Base-by-base conservation (phyloP, 352 stramenopile species). In the Peronospora destructor region DNA sequence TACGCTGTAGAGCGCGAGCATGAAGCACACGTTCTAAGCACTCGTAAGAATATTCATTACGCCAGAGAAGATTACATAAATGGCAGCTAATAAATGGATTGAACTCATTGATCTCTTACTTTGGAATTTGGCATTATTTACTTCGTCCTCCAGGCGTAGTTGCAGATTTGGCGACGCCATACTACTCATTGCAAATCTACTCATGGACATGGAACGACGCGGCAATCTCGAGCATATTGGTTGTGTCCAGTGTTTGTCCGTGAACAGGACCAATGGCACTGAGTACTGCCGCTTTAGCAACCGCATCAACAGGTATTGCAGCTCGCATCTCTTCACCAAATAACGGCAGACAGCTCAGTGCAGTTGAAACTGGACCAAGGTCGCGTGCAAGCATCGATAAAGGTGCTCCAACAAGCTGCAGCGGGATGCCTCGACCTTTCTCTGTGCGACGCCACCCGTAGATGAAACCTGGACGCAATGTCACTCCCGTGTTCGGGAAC, bases 391-490 rank as follows among this genome's bases (percentile, higher is more conserved):
- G 42, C 41, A 87, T 61, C 28, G 64, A 73, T 34, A 95, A 78
- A 3, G 87, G 87, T 3, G 58, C 68, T 9, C 87, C 87, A 16
- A 81, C 52, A 16, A 89, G 51, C 26, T 95, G 84, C 45, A 95
- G 56, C 29, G 87, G 85, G 51, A 88, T 54, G 32, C 73, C 76
- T 59, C 48, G 50, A 56, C 65, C 75, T 36, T 81, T 79, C 17
- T 77, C 77, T 7, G 78, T 68, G 37, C 73, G 78, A 30, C 85
- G 71, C 58, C 68, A 72, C 16, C 87, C 87, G 49, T 95, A 96
- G 40, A 96, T 92, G 66, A 96, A 95, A 21, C 87, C 87, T 16
- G 86, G 85, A 32, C 85, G 76, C 25, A 95, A 59, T 35, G 79
- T 85, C 1, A 95, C 83, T 7, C 89, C 84, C 0, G 75, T 84